Percentiles rank a stretch among this genome's conserved stretches.
Evolutionary conservation across 345 rosid genomes (phyloP).

Genomic region (Carallia brachiata): DNA sequence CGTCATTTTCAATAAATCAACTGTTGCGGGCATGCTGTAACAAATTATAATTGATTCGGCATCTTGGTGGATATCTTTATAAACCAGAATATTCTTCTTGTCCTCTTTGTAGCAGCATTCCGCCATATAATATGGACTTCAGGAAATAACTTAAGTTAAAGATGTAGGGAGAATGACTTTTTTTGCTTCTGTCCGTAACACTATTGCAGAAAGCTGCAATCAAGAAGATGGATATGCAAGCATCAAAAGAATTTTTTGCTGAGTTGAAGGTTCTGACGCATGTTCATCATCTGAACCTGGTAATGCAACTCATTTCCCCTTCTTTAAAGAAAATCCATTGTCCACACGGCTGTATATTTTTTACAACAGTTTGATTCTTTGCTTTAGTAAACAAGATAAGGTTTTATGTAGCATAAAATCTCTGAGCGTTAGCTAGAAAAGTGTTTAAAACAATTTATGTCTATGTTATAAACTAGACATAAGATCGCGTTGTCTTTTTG

Average conservation of each 20-base stretch:
- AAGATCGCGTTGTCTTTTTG: no score
- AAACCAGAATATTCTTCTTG: no score
- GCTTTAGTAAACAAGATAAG: neutral
- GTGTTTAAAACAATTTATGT: no score
- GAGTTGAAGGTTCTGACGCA: constrained; percentile 86
- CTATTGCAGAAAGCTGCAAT: constrained; percentile 84
- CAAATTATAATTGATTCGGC: neutral
- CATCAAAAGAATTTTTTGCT: constrained; percentile 87
- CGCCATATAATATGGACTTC: neutral
- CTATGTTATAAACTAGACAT: no score
- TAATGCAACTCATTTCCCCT: constrained; percentile 22
- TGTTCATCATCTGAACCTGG: constrained; percentile 97
- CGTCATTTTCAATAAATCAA: constrained; percentile 5
- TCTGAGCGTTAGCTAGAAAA: no score
- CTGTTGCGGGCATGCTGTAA: constrained; percentile 1
- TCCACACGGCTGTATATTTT: no score
- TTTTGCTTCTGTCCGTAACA: no score
- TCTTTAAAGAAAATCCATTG: neutral
- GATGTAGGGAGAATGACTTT: no score
- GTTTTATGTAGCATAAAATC: no score
- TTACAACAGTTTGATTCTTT: neutral
- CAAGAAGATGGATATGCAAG: constrained; percentile 99
- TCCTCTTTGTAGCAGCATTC: no score
- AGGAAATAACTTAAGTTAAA: neutral
- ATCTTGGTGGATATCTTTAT: constrained; percentile 4